Evolutionary conservation across 106 monocot species (phyloP).

Genomic region (Cymbidium sinense): DNA sequence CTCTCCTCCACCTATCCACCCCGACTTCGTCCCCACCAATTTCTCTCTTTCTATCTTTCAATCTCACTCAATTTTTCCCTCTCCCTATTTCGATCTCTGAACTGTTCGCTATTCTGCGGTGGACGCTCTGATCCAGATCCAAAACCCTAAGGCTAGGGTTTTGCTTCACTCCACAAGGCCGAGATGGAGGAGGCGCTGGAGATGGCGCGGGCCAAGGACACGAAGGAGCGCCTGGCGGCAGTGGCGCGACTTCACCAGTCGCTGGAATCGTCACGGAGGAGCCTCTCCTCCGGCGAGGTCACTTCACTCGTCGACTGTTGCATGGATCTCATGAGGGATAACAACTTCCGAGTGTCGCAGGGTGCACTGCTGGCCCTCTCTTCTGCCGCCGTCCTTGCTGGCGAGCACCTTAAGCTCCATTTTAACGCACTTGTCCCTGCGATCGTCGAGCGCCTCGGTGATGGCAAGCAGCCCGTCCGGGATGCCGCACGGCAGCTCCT

Average conservation of each 20-base stretch:
- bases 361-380: constrained; percentile 93
- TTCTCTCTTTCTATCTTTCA: neutral
- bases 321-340: constrained; percentile 91
- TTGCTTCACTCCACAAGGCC: neutral
- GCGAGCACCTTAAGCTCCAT: constrained; percentile 93
- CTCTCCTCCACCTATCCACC: too few species aligned
- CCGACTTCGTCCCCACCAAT: neutral
- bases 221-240: constrained; percentile 92
- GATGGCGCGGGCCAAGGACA: constrained; percentile 92
- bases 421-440: constrained; percentile 84
- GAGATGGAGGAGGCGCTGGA: constrained; percentile 92
- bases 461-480: constrained; percentile 95
- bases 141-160: constrained; percentile 26
- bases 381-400: constrained; percentile 81
- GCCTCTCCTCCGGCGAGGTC: constrained; percentile 56
- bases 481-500: constrained; percentile 92
- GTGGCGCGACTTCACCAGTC: constrained; percentile 90
- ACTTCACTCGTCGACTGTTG: constrained; percentile 80
- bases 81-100: neutral
- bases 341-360: constrained; percentile 85
- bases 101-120: neutral
- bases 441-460: constrained; percentile 88
- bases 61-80: neutral
- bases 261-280: constrained; percentile 58
- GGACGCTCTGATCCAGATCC: constrained; percentile 1